phyloP scores from a whole-genome alignment of 345 rosid species.

The rapeseed (Brassica napus) region Da-Ae NC_063448.1:50199001-50199500 shows the following conservation, averaged over 20 bases:
- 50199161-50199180: slow-evolving; percentile 8
- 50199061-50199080: slow-evolving; percentile 98
- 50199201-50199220: background rate
- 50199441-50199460: slow-evolving; percentile 93
- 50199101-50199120: slow-evolving; percentile 97
- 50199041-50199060: slow-evolving; percentile 84
- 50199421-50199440: slow-evolving; percentile 84
- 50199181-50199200: background rate
- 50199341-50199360: slow-evolving; percentile 22
- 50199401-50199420: slow-evolving; percentile 90
- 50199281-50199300: slow-evolving; percentile 68
- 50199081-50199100: slow-evolving; percentile 97
- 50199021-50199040: slow-evolving; percentile 99
- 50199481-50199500: slow-evolving; percentile 52
- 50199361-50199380: slow-evolving; percentile 19
- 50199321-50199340: slow-evolving; percentile 7
- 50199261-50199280: slow-evolving; percentile 93
- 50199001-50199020: slow-evolving; percentile 64
- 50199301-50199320: slow-evolving; percentile 89
- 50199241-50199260: slow-evolving; percentile 99
- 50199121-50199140: slow-evolving; percentile 98
- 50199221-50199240: slow-evolving; percentile 24
- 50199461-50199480: slow-evolving; percentile 98
- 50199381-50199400: slow-evolving; percentile 77
- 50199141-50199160: slow-evolving; percentile 59